Base-by-base conservation (phyloP, 192 early-diverging fungal species). In the Coemansia sp. region DNA sequence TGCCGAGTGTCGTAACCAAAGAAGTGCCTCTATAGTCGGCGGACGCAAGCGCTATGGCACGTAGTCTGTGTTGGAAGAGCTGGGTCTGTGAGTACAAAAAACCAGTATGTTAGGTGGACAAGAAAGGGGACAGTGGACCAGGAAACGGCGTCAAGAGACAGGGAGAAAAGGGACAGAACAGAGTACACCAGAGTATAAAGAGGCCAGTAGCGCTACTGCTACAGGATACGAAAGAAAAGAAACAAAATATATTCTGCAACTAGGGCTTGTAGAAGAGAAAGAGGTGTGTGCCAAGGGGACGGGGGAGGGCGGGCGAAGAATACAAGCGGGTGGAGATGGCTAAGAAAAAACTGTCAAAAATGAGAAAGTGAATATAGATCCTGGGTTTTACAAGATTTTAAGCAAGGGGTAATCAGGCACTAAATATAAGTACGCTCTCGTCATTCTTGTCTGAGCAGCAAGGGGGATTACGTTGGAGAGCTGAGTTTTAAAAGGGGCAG, bases 291-390 rank as follows among this genome's bases (percentile, higher is more conserved):
- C 32, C 29, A 41, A 59, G 29, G 29, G n/a, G 42, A 46, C 57
- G 67, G 29, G 21, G 57, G 39, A 41, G 27, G 57, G 32, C 41
- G 67, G 29, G 21, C 36, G 57, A 48, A 41, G 27, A 48, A 39
- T 21, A 29, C 65, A 34, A 36, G 53, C 53, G 27, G 53, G 36
- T 42, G 29, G 48, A 23, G n/a, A 55, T 21, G 48, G 25, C 23
- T 9, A 53, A 14, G 23, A 14, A 25, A 25, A 25, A 29, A 5
- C 6, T 53, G 15, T 25, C 11, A 15, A 9, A 29, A 53, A 53
- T 14, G n/a, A 7, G 14, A 64, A 45, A n/a, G 42, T 63, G 61
- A 38, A 64, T 64, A n/a, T 50, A 31, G 19, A 37, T 53, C 51
- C 27, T 53, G 25, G 25, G 1, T 8, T 12, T 25, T 25, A 51